These are phyloP conservation scores for Fagus sylvatica DNA, from an alignment of 306 rosid species.

Conservation along the genomic window DNA sequence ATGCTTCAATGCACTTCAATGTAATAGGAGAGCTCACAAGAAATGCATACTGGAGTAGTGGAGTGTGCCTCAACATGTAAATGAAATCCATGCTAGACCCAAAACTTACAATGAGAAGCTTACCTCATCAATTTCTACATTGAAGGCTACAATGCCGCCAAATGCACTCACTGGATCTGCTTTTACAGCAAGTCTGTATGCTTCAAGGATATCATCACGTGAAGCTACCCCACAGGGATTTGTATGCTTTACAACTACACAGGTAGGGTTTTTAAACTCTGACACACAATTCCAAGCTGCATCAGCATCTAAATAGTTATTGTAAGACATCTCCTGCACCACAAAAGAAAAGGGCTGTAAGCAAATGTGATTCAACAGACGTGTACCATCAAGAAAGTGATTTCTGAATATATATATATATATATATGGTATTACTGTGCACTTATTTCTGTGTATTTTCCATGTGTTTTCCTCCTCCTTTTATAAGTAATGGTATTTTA, in stretches of 20 bases:
- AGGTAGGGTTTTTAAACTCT: constrained; percentile 73
- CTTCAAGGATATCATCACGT: constrained; percentile 85
- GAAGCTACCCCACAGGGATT: constrained; percentile 98
- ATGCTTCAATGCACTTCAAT: not conserved
- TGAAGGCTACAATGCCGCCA: constrained; percentile 96
- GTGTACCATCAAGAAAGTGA: not conserved
- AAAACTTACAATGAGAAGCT: constrained; percentile 10
- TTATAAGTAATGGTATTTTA: too few relatives aligned
- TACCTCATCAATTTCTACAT: constrained; percentile 87
- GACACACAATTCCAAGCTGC: constrained; percentile 97
- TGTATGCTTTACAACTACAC: constrained; percentile 91
- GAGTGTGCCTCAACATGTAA: not conserved
- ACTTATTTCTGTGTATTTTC: too few relatives aligned
- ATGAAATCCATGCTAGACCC: not conserved
- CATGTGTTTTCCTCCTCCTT: too few relatives aligned
- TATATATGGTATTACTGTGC: too few relatives aligned
- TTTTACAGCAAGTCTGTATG: constrained; percentile 86
- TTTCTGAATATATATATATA: not conserved
- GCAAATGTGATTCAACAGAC: not conserved
- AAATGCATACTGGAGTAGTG: not conserved
- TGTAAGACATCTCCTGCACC: constrained; percentile 89
- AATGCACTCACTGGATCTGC: constrained; percentile 97
- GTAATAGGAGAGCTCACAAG: not conserved
- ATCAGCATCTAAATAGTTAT: constrained; percentile 93
- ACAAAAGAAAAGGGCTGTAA: constrained; percentile 11